Evolutionary conservation across 495 filamentous ascomycete genomes (phyloP), one percentile per base, ranked within the genome.

Genomic region (Xylaria venustula): DNA sequence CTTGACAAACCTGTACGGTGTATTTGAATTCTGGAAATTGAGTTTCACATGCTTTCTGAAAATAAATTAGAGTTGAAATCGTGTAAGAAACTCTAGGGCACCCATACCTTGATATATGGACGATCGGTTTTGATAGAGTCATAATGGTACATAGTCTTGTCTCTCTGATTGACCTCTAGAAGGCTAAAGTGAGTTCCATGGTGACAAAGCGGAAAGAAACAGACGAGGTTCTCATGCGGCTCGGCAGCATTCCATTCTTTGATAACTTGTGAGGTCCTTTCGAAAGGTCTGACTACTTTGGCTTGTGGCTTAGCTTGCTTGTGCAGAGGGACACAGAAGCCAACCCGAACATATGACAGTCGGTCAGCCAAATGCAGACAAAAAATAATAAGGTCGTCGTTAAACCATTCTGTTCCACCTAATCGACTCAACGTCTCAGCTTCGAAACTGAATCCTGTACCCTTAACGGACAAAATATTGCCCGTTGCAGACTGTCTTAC

Each of bases 181-280:
- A 47, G 19, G 44, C 44, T 47, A 47, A 47, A 47, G 44, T 47
- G 44, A 47, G 20, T 19, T 47, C 44, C 44, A 47, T 47, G 44
- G 14, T 47, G 44, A 17, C 20, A 47, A 17, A 47, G 44, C 19
- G 44, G 44, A 19, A 47, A 47, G 12, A 47, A 47, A 19, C 44
- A 47, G 14, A 25, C 20, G 22, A 47, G 44, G 20, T 19, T 9
- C 5, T 47, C 17, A 17, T 47, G 14, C 44, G 20, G 44, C 22
- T 47, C 44, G 14, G 44, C 44, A 5, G 5, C 5, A 3, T 47
- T 47, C 44, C 44, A 47, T 17, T 47, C 44, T 19, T 47, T 19
- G 19, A 47, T 47, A 2, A 47, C 44, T 23, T 14, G 44, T 14
- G 44, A 9, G 44, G 44, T 19, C 44, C 44, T 47, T 23, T 47